These are phyloP conservation scores for Termitomyces sp. DNA, from an alignment of 768 basidiomycete species.

Conservation along the genomic window DNA sequence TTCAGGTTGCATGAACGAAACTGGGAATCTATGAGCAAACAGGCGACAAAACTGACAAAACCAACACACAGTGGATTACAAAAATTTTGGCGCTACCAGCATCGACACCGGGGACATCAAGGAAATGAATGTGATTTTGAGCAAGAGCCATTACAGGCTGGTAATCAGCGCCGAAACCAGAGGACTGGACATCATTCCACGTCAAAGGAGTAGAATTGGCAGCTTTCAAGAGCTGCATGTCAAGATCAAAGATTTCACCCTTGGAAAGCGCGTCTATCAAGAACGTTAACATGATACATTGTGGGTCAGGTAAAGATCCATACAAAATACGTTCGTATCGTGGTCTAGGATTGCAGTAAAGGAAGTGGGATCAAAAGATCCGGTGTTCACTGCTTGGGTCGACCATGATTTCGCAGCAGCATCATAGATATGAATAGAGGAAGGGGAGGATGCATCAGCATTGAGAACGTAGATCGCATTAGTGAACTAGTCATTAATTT, in stretches of 20 bases:
- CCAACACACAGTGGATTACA: constrained; percentile 76
- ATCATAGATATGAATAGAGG: constrained; percentile 77
- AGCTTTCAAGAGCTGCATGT: constrained; percentile 59
- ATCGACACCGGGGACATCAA: constrained; percentile 60
- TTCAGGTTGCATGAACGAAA: constrained; percentile 72
- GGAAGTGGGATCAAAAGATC: constrained; percentile 53
- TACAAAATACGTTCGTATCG: constrained; percentile 90
- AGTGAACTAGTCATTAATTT: constrained; percentile 45
- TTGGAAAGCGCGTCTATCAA: constrained; percentile 62
- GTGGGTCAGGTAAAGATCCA: constrained; percentile 13
- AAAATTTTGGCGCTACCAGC: constrained; percentile 74
- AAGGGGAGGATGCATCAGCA: constrained; percentile 64
- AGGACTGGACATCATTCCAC: constrained; percentile 59
- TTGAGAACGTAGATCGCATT: constrained; percentile 85
- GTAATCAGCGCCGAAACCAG: constrained; percentile 53
- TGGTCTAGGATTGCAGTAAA: constrained; percentile 83
- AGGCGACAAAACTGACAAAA: neutral
- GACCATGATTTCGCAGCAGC: constrained; percentile 71
- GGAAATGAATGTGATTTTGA: constrained; percentile 83
- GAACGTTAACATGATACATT: neutral
- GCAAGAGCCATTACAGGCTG: constrained; percentile 75
- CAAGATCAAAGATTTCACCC: constrained; percentile 59
- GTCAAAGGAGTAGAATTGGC: constrained; percentile 51
- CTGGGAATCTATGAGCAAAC: constrained; percentile 28
- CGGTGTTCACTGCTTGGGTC: constrained; percentile 52